These are phyloP conservation scores for Cutaneotrichosporon sp. DNA, from an alignment of 1,284 basidiomycete species.

Conservation along the genomic window DNA sequence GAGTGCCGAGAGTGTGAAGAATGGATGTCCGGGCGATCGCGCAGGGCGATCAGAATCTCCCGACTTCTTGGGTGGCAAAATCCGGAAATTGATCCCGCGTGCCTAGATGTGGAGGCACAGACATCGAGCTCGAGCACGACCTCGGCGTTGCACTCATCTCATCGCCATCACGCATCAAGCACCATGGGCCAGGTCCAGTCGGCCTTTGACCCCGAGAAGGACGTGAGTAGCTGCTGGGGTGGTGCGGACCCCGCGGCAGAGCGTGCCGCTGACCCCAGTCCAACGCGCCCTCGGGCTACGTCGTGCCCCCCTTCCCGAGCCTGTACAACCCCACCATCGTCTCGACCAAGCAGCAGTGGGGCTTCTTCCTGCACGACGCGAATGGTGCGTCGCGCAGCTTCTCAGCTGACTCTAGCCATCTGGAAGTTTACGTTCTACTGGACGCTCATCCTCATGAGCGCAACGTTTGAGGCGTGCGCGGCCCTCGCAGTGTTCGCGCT, in stretches of 20 bases:
- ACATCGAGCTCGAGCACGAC: not conserved
- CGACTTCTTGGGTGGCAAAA: not conserved
- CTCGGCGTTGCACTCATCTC: not conserved
- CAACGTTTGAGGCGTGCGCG: constrained; percentile 69
- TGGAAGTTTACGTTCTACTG: constrained; percentile 83
- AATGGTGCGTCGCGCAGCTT: constrained; percentile 37
- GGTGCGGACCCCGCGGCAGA: too few relatives aligned
- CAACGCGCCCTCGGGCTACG: constrained; percentile 38
- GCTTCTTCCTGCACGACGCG: constrained; percentile 54
- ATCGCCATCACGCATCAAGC: not conserved
- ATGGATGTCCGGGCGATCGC: too few relatives aligned
- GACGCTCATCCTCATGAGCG: constrained; percentile 73
- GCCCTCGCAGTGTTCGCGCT: constrained; percentile 68
- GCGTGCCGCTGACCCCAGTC: not conserved
- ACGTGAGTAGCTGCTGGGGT: too few relatives aligned
- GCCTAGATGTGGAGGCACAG: not conserved
- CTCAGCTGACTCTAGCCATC: constrained; percentile 59
- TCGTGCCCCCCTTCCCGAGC: constrained; percentile 56
- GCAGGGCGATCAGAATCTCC: not conserved
- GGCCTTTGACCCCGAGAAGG: constrained; percentile 32
- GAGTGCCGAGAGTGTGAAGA: too few relatives aligned
- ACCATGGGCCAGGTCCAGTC: constrained; percentile 40
- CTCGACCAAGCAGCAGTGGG: constrained; percentile 33
- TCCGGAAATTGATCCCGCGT: not conserved
- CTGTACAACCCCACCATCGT: constrained; percentile 58